Percentiles rank a stretch among this genome's conserved stretches.
Evolutionary conservation across 2,329 filamentous ascomycete species (phyloP).

Genomic region (Hypoxylon rubiginosum): DNA sequence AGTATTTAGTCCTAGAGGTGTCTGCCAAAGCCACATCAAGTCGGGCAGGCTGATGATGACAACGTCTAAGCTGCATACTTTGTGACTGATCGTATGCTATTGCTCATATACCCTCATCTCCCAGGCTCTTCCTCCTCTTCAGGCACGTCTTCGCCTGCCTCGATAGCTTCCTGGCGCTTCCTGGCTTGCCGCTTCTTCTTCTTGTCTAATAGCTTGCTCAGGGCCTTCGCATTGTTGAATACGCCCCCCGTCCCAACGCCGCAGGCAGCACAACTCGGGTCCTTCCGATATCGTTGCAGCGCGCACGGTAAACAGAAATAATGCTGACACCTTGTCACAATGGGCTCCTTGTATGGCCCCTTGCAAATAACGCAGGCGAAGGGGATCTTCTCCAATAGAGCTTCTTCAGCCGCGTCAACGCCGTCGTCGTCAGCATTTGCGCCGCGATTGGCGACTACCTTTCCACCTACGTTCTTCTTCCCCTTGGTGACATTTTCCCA

Average conservation of each 20-base stretch:
- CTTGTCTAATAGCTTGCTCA: slow-evolving; percentile 83
- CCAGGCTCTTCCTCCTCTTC: slow-evolving; percentile 57
- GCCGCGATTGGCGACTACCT: slow-evolving; percentile 67
- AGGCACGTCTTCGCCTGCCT: slow-evolving; percentile 64
- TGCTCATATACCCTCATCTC: slow-evolving; percentile 28
- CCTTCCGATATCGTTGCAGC: slow-evolving; percentile 85
- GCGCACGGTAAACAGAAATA: slow-evolving; percentile 97
- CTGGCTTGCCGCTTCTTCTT: slow-evolving; percentile 74
- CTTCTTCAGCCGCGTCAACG: slow-evolving; percentile 72
- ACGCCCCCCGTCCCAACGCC: slow-evolving; percentile 87
- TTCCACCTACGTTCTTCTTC: slow-evolving; percentile 73
- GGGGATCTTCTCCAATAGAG: slow-evolving; percentile 84
- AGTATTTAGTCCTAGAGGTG: not conserved
- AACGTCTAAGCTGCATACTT: not conserved
- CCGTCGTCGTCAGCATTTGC: slow-evolving; percentile 57
- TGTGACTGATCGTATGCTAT: not conserved
- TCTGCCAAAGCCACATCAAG: not conserved
- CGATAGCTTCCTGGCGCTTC: slow-evolving; percentile 67
- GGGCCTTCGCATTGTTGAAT: slow-evolving; percentile 87
- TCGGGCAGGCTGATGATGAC: not conserved
- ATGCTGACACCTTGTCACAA: slow-evolving; percentile 91
- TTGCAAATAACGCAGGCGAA: slow-evolving; percentile 92
- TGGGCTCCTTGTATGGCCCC: slow-evolving; percentile 80
- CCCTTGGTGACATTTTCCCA: slow-evolving; percentile 90
- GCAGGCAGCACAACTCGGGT: slow-evolving; percentile 88